Evolutionary conservation across 1,284 basidiomycete genomes (phyloP).

Genomic region (Pseudozyma sp.): DNA sequence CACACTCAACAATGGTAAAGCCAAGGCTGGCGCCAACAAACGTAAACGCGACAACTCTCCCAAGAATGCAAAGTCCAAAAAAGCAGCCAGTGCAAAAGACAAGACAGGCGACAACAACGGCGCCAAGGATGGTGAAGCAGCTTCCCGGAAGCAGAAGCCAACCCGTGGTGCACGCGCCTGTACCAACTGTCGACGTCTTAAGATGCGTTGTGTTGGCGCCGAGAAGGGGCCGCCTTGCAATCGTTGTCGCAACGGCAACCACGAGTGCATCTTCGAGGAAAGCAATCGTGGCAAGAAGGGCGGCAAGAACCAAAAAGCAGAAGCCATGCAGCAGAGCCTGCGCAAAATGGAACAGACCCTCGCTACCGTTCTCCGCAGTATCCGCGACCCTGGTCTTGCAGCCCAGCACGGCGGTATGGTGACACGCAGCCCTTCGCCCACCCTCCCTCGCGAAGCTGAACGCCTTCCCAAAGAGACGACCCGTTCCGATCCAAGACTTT

Average conservation of each 20-base stretch:
- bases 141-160: constrained; percentile 62
- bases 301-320: constrained; percentile 63
- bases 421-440: constrained; percentile 45
- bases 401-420: constrained; percentile 54
- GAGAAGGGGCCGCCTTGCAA: constrained; percentile 93
- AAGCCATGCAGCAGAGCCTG: constrained; percentile 64
- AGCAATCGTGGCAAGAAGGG: constrained; percentile 67
- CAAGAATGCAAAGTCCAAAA: constrained; percentile 29
- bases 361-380: constrained; percentile 60
- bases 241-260: constrained; percentile 67
- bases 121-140: constrained; percentile 20
- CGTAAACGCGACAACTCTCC: constrained; percentile 43
- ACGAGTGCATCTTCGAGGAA: constrained; percentile 67
- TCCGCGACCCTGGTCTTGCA: constrained; percentile 56
- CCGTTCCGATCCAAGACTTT: constrained; percentile 32
- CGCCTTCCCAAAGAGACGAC: constrained; percentile 6
- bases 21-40: constrained; percentile 31
- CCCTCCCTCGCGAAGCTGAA: constrained; percentile 13
- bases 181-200: constrained; percentile 91
- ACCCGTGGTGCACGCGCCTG: constrained; percentile 77
- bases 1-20: constrained; percentile 23
- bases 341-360: constrained; percentile 68
- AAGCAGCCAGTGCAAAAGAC: constrained; percentile 16
- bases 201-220: constrained; percentile 97
- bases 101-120: constrained; percentile 15